Base-by-base conservation (phyloP, 2,329 filamentous ascomycete species). In the Paradendryphiella salina region DNA sequence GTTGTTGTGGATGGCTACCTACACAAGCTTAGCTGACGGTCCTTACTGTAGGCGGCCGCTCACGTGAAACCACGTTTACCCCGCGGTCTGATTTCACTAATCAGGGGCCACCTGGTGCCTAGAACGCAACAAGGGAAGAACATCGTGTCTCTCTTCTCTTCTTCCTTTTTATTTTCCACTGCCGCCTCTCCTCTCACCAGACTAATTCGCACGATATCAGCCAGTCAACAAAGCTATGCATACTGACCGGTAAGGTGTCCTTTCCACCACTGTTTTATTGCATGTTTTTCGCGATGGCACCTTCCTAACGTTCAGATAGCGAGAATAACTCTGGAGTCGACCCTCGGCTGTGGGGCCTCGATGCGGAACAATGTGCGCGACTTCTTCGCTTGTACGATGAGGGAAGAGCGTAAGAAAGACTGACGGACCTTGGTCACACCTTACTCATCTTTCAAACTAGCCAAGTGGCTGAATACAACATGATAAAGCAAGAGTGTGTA, bases 321-420 rank as follows among this genome's bases (percentile, higher is more conserved):
- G 13, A 29, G 13, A 14, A 21, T 11, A 21, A 48, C 15, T 11
- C 21, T n/a, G 6, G 9, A 10, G 5, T 31, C 11, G 34, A 52
- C 17, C 34, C 10, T 18, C 29, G 15, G 11, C 18, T 39, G 11
- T 48, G 34, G 33, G 50, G 38, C 17, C 34, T 52, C 4, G 40
- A 48, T 23, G 3, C n/a, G 6, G 20, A 38, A 10, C 33, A 46
- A 28, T 29, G 41, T 17, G 20, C n/a, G 13, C 5, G 29, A 15
- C 3, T 54, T 2, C 13, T 35, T n/a, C 10, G 18, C 14, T 17
- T 54, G 14, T 46, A 46, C 21, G n/a, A 42, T 18, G 8, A 46
- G 14, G 51, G 46, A 18, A 54, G 20, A 29, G 9, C 28, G 48
- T 51, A 51, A 18, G 41, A 10, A 31, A 14, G 11, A 13, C 13